Base-by-base conservation (phyloP, 192 early-diverging fungal genomes). In the Entrophospora sp. region DNA sequence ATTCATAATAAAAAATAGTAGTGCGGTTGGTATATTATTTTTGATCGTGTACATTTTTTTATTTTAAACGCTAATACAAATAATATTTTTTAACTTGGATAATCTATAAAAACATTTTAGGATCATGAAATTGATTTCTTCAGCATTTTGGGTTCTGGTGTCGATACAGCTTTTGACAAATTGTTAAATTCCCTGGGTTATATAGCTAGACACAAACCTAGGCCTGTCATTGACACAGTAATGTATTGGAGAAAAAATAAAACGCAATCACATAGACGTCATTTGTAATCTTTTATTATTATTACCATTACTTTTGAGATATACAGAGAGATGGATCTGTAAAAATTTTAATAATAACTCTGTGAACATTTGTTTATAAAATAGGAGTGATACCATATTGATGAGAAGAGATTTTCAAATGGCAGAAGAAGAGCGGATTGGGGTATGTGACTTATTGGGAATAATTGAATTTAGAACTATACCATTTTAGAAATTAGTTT, bases 201-300 rank as follows among this genome's bases (percentile, higher is more conserved):
- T 37, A 71, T 93, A 34, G 89, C 93, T 2, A 81, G 87, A 34
- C 88, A 91, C 61, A 88, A 89, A 64, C 94, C 94, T 16, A 89
- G 87, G 27, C 81, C 90, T 2, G 88, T 97, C 34, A 91, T 91
- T 30, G 89, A 91, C 70, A 70, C 84, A 34, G 76, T 92, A 10
- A 79, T 92, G 76, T 75, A 79, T 5, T 92, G 90, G 90, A 81
- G 89, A 45, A 88, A 88, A 69, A 69, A 62, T 7, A 84, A 84
- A 12, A 63, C 69, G 16, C 67, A 31, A 28, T 64, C n/a, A 64
- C 73, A 71, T 72, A 70, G 61, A 63, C 61, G 27, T 9, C 9
- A 40, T 3, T 14, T 38, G 48, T 40, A 56, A 40, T 27, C 31
- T 25, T 46, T 27, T 2, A 27, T 38, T 57, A 45, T 45, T 24